phyloP scores from a whole-genome alignment of 2,329 filamentous ascomycete species.

The Diaporthe amygdali region DNA sequence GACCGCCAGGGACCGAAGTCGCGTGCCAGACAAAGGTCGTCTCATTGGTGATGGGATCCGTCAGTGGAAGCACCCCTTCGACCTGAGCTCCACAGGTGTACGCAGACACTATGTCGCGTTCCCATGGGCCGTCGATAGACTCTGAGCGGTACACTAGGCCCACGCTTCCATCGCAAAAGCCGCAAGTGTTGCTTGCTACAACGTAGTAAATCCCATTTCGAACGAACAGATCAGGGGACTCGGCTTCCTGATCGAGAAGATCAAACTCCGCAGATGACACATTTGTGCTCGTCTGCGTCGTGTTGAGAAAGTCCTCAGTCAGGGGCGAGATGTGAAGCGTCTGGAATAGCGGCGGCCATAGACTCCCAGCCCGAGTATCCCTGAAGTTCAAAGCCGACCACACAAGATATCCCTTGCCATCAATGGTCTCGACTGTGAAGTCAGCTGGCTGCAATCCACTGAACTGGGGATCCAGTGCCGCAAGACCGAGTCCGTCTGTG shows the following conservation, averaged over 20 bases:
- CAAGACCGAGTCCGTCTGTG: neutral
- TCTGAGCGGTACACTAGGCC: constrained; percentile 11
- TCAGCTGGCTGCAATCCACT: constrained; percentile 17
- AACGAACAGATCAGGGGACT: constrained; percentile 18
- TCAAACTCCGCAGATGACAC: constrained; percentile 15
- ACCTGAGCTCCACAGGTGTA: constrained; percentile 13
- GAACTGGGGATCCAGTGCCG: constrained; percentile 14
- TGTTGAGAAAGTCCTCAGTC: constrained; percentile 19
- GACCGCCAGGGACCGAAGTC: constrained; percentile 1
- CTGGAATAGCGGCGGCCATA: constrained; percentile 19
- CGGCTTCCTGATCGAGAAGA: constrained; percentile 19
- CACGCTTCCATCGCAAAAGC: constrained; percentile 10
- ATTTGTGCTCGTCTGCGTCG: constrained; percentile 19
- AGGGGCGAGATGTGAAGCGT: constrained; percentile 19
- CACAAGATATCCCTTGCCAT: neutral
- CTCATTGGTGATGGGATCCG: constrained; percentile 16
- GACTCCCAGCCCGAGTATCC: constrained; percentile 18
- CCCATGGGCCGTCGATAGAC: constrained; percentile 15
- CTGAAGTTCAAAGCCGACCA: constrained; percentile 19
- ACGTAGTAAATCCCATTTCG: constrained; percentile 21
- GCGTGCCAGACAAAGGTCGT: constrained; percentile 22
- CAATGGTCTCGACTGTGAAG: neutral
- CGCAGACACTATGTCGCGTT: constrained; percentile 10
- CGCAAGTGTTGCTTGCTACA: constrained; percentile 18
- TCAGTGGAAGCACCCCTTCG: constrained; percentile 13